Conservation (phyloP, 495 filamentous ascomycete species). For the Trichoderma reesei region DNA sequence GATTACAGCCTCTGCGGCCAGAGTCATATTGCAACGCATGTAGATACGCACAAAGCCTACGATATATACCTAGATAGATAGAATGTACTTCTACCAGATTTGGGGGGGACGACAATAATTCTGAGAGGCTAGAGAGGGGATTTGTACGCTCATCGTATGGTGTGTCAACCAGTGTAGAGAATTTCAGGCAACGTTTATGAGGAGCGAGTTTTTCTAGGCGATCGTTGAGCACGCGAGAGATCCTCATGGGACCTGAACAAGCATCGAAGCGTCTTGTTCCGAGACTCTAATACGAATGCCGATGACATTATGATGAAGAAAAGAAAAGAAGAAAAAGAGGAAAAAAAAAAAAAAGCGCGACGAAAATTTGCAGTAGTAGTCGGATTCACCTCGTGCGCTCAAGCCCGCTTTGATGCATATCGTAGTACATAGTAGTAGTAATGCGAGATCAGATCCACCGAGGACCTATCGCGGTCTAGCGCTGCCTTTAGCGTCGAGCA, state of each 20-base stretch:
- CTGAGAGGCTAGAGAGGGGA: conserved; percentile 2
- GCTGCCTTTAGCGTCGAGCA: neutral
- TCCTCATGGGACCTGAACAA: conserved; percentile 76
- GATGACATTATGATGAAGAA: conserved; percentile 65
- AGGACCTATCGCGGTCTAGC: neutral
- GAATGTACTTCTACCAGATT: neutral
- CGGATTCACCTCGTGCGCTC: neutral
- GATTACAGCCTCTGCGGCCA: neutral
- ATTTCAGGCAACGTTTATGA: conserved; percentile 52
- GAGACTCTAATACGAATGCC: conserved; percentile 99
- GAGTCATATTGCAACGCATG: conserved; percentile 4
- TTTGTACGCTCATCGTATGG: conserved; percentile 37
- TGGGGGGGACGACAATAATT: too few relatives aligned
- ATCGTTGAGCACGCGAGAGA: conserved; percentile 98
- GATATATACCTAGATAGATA: neutral
- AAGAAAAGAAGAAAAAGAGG: conserved; percentile 31
- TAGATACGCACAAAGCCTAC: conserved; percentile 7
- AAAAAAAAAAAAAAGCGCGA: conserved; percentile 17
- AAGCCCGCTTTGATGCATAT: conserved; percentile 1
- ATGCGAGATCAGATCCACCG: neutral
- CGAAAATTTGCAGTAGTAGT: conserved; percentile 5
- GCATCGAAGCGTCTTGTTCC: conserved; percentile 84
- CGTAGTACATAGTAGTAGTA: neutral
- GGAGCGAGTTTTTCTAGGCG: conserved; percentile 75
- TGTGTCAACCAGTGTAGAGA: conserved; percentile 37